These are phyloP conservation scores for Stemphylium beticola DNA, from an alignment of 2,329 filamentous ascomycete species.

Conservation along the genomic window DNA sequence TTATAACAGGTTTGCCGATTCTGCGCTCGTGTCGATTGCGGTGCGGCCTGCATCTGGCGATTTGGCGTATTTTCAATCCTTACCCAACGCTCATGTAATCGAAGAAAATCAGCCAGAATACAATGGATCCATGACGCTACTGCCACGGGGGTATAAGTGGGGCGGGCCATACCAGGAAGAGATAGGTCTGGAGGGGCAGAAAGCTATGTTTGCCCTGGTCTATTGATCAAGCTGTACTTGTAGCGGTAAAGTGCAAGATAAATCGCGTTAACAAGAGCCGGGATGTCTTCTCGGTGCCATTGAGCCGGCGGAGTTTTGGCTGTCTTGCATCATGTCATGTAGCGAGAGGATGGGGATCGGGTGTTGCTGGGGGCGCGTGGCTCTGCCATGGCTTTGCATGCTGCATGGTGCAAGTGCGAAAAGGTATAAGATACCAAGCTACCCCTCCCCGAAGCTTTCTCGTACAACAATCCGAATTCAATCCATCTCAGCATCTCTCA, in stretches of 20 bases:
- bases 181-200: constrained; percentile 6
- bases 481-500: background rate
- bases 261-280: too few relatives aligned
- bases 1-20: background rate
- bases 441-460: background rate
- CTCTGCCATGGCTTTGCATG: background rate
- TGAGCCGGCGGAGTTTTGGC: background rate
- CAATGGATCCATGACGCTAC: constrained; percentile 10
- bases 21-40: background rate
- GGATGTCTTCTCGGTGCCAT: background rate
- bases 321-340: constrained; percentile 4
- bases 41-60: background rate
- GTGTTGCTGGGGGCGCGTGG: background rate
- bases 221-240: background rate
- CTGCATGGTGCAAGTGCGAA: background rate
- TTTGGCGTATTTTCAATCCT: constrained; percentile 11
- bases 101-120: background rate
- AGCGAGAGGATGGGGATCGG: constrained; percentile 2
- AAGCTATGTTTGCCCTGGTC: background rate
- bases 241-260: background rate
- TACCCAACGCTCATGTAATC: constrained; percentile 16
- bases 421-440: constrained; percentile 1
- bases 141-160: constrained; percentile 6
- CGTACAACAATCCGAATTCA: background rate
- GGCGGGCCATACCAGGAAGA: background rate